Base-by-base conservation (phyloP, 2,329 filamentous ascomycete genomes). In the Metarhizium sp. region DNA sequence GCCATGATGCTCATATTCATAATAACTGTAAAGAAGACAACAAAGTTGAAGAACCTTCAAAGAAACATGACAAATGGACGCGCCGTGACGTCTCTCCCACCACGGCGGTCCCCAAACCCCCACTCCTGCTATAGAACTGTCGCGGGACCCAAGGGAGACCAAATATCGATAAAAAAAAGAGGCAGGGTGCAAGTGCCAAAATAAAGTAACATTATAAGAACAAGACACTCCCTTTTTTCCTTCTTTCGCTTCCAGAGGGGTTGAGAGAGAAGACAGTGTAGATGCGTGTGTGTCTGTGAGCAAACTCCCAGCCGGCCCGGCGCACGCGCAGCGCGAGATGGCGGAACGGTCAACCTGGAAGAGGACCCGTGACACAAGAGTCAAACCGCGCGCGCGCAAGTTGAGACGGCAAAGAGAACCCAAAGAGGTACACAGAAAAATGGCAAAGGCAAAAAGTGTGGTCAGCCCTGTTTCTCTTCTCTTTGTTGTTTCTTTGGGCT, bases 221-320 rank as follows among this genome's bases (percentile, higher is more conserved):
- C 18, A 18, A 25, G 10, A 46, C 20, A 7, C 52, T 25, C 25
- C 36, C 18, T 11, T 34, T 11, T 34, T 25, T 25, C 25, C 4
- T 25, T 42, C 7, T 48, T 54, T 25, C 30, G 38, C 43, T 49
- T 55, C 49, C 62, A 61, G 60, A 52, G 60, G 67, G 71, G 75
- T 77, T 78, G 76, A 81, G 78, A 82, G 81, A 84, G 81, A 85
- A 85, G 81, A 85, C 81, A 85, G 80, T 73, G 73, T 77, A n/a
- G n/a, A 43, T 52, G 30, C 29, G 6, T 51, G 49, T 54, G 55
- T 38, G 30, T 29, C 30, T 4, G 25, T 42, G 50, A 30, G 74
- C 62, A 60, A 25, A 59, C 55, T 59, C 63, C 61, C 58, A 55
- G 53, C 50, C 51, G 56, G 16, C 38, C 53, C 13, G 30, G 38